Base-by-base conservation (phyloP, 2,329 filamentous ascomycete species). In the Alternaria rosae region DNA sequence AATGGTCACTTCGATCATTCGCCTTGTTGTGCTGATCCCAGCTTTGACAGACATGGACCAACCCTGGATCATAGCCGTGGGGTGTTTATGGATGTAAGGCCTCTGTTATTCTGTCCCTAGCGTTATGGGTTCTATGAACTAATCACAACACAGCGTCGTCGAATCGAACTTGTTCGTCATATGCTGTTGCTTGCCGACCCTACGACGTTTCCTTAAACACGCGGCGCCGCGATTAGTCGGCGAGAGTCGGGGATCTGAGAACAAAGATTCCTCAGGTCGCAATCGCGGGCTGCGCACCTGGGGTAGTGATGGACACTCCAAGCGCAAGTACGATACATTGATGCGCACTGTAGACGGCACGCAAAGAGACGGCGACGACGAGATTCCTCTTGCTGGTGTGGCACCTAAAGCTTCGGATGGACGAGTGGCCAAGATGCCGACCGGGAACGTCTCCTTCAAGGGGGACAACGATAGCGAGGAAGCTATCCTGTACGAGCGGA, bases 91-190 rank as follows among this genome's bases (percentile, higher is more conserved):
- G 65, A 66, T 67, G 65, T 67, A 57, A 62, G 58, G 13, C 32
- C 50, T 23, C 25, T 21, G 21, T 32, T 12, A 25, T 54, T 13
- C 20, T 23, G 32, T 25, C 45, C 20, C 20, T 10, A 4, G 17
- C 23, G 23, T 25, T 25, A 41, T 25, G 9, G 13, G 26, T 8
- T 1, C 17, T 17, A 3, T 28, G n/a, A 48, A 60, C 52, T 62
- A 5, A 62, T 11, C 35, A 35, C 17, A 25, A 30, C 20, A 28
- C 21, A 80, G 78, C 1, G 71, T 80, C 41, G 67, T 82, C 35
- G 81, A 83, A 59, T 68, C 73, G 1, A 82, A 83, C 41, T 71
- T 82, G 0, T 76, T 82, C 53, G 73, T 82, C 26, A 78, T 81
- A 12, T 82, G 80, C 66, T 79, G 78, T 20, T 79, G 79, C 21